Evolutionary conservation across 1,284 basidiomycete genomes (phyloP).

Genomic region (Puccinia polysora): DNA sequence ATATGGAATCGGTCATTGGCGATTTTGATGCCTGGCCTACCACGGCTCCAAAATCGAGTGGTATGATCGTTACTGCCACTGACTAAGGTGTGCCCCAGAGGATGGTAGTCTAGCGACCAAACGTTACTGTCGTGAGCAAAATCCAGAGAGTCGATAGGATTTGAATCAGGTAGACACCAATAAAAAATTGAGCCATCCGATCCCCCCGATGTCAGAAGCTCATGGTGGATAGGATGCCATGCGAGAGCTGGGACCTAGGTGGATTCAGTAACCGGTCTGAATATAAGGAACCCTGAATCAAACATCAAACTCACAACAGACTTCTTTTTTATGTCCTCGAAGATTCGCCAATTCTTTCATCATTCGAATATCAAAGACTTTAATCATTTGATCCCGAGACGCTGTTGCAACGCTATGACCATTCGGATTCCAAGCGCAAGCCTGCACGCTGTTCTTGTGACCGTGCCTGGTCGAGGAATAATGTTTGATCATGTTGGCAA

Average conservation of each 20-base stretch:
- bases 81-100: slow-evolving; percentile 87
- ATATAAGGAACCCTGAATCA: slow-evolving; percentile 10
- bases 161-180: slow-evolving; percentile 68
- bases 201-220: slow-evolving; percentile 82
- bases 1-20: slow-evolving; percentile 45
- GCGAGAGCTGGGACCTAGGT: slow-evolving; percentile 63
- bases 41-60: slow-evolving; percentile 92
- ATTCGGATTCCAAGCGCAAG: slow-evolving; percentile 83
- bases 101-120: slow-evolving; percentile 92
- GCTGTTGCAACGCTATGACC: slow-evolving; percentile 90
- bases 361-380: slow-evolving; percentile 94
- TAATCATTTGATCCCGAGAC: slow-evolving; percentile 85
- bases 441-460: slow-evolving; percentile 95
- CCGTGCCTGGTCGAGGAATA: slow-evolving; percentile 84
- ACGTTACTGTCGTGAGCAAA: slow-evolving; percentile 96
- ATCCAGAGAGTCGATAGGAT: slow-evolving; percentile 73
- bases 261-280: not conserved
- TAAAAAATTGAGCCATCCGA: slow-evolving; percentile 87
- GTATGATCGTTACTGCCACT: slow-evolving; percentile 94
- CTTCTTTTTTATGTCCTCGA: slow-evolving; percentile 94
- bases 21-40: slow-evolving; percentile 61
- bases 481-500: no score
- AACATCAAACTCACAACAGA: slow-evolving; percentile 71
- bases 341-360: slow-evolving; percentile 90
- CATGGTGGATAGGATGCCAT: slow-evolving; percentile 90